Conservation (phyloP, 2,329 filamentous ascomycete species). For the Chrysoporthe puriensis region DNA sequence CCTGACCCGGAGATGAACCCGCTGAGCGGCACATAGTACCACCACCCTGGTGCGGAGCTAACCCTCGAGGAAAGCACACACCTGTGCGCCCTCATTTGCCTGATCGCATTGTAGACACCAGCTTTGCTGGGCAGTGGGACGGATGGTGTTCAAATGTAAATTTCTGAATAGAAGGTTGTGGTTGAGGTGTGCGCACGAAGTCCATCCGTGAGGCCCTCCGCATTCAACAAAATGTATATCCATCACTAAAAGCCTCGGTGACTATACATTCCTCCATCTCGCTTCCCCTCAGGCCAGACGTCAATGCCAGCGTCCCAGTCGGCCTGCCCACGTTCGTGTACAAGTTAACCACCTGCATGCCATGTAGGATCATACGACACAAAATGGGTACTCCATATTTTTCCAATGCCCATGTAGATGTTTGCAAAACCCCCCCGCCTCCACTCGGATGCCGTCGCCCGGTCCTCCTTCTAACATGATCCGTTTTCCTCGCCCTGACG, state of each 20-base stretch:
- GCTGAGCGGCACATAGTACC: background rate
- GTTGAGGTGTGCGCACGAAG: background rate
- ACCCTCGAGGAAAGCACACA: background rate
- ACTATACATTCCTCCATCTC: background rate
- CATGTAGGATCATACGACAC: background rate
- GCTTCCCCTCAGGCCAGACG: slow-evolving; percentile 2
- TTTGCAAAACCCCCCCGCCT: background rate
- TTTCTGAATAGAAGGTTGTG: background rate
- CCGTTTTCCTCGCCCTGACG: background rate
- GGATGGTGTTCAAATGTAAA: background rate
- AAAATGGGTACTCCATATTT: slow-evolving; percentile 4
- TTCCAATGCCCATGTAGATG: background rate
- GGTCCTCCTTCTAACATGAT: slow-evolving; percentile 1
- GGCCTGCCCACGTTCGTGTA: background rate
- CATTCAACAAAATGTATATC: slow-evolving; percentile 11
- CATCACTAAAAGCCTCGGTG: background rate
- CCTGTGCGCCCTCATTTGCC: background rate
- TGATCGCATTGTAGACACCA: background rate
- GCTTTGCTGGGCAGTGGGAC: no score
- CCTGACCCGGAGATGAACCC: slow-evolving; percentile 1
- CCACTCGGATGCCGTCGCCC: background rate
- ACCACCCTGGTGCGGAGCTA: background rate
- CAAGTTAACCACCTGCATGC: background rate
- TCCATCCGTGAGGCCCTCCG: background rate
- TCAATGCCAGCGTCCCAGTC: background rate